Evolutionary conservation across 2,329 filamentous ascomycete species (phyloP).

Genomic region (Fusarium sp.): DNA sequence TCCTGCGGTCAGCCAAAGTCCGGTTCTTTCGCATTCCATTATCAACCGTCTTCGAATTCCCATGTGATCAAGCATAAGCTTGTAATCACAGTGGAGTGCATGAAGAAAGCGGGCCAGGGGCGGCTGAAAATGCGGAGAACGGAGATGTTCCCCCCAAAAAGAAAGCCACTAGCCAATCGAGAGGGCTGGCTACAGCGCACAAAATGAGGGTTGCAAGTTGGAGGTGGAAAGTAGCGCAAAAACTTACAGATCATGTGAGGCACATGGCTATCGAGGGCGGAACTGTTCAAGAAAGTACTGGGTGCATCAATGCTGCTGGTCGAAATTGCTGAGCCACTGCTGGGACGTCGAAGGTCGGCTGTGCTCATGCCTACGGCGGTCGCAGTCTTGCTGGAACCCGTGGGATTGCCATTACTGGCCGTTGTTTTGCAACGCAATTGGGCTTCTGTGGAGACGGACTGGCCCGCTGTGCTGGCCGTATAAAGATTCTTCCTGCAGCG

Average conservation of each 20-base stretch:
- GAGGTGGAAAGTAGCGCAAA: conserved; percentile 20
- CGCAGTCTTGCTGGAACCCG: conserved; percentile 19
- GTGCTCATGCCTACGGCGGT: conserved; percentile 40
- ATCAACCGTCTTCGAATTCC: conserved; percentile 25
- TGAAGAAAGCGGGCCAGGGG: conserved; percentile 34
- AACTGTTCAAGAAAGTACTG: conserved; percentile 45
- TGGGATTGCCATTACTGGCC: conserved; percentile 44
- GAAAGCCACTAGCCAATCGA: conserved; percentile 36
- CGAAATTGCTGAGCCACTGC: conserved; percentile 52
- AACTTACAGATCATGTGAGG: conserved; percentile 64
- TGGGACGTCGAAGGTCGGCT: conserved; percentile 56
- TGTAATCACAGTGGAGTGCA: conserved; percentile 43
- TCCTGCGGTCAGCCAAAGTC: conserved; percentile 51
- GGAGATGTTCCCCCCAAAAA: conserved; percentile 43
- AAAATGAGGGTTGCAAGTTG: conserved; percentile 31
- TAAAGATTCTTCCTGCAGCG: conserved; percentile 59
- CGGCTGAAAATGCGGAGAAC: conserved; percentile 49
- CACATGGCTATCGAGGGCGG: conserved; percentile 57
- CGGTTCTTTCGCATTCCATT: conserved; percentile 13
- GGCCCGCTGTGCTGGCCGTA: conserved; percentile 54
- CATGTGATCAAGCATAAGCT: conserved; percentile 43
- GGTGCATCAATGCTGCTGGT: conserved; percentile 49
- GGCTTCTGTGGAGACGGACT: conserved; percentile 59
- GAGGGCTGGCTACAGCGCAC: conserved; percentile 21
- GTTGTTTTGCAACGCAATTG: conserved; percentile 57